phyloP scores from a whole-genome alignment of 306 rosid species.

The Vigna angularis region DNA sequence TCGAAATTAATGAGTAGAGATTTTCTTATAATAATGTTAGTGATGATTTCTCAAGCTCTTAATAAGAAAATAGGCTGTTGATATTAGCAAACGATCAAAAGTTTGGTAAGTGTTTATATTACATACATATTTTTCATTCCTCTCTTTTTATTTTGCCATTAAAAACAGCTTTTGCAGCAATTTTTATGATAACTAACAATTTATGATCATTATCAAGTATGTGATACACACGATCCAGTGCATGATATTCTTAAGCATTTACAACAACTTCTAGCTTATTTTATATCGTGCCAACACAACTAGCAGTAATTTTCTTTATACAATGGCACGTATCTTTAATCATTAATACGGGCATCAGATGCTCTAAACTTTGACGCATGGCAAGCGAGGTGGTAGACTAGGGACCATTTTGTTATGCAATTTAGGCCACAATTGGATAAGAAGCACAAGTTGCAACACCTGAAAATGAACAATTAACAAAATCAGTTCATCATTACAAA shows the following conservation, averaged over 20 bases:
- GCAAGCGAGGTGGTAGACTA: neutral
- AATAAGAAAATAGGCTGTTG: neutral
- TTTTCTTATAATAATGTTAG: too few relatives aligned
- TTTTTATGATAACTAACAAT: neutral
- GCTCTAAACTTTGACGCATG: neutral
- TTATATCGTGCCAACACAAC: neutral
- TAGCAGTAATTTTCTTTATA: constrained; percentile 6
- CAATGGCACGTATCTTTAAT: constrained; percentile 29
- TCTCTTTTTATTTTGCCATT: neutral
- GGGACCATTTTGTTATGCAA: neutral
- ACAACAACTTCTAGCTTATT: constrained; percentile 26
- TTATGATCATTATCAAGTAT: neutral
- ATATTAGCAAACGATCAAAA: neutral
- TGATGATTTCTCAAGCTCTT: too few relatives aligned
- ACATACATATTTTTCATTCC: neutral
- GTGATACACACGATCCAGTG: constrained; percentile 2
- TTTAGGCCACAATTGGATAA: constrained; percentile 70
- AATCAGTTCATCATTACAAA: neutral
- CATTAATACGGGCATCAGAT: neutral
- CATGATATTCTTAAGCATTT: neutral
- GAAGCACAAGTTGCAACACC: constrained; percentile 90
- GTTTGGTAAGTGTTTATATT: neutral
- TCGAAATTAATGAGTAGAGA: too few relatives aligned
- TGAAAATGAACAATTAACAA: constrained; percentile 40
- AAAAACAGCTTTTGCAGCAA: neutral